Evolutionary conservation across 1,139 yeast species (phyloP).

Genomic region (Wickerhamiella pararugosa): DNA sequence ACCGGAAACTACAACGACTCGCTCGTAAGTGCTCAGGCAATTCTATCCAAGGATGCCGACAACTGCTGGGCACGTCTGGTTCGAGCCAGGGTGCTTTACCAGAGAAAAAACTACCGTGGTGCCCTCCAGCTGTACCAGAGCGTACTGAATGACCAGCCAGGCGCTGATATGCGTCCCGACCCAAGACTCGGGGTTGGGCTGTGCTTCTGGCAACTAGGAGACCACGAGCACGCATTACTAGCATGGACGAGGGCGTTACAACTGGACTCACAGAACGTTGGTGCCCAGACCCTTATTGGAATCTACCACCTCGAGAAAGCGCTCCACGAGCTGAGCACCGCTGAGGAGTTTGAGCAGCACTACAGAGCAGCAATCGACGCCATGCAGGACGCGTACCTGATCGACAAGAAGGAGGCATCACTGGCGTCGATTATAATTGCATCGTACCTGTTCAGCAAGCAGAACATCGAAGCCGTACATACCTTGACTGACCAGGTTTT

Average conservation of each 20-base stretch:
- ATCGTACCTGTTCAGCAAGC: slow-evolving; percentile 45
- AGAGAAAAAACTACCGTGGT: slow-evolving; percentile 52
- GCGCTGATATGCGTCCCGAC: slow-evolving; percentile 52
- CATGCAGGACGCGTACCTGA: slow-evolving; percentile 27
- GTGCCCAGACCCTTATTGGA: slow-evolving; percentile 52
- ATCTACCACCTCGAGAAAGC: slow-evolving; percentile 55
- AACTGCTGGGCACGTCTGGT: slow-evolving; percentile 72
- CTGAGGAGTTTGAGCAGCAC: slow-evolving; percentile 21
- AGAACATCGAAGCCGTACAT: slow-evolving; percentile 42
- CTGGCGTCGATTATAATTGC: slow-evolving; percentile 34
- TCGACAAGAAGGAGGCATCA: slow-evolving; percentile 27
- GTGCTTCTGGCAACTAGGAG: slow-evolving; percentile 82
- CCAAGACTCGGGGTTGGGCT: slow-evolving; percentile 92
- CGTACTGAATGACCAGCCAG: slow-evolving; percentile 59
- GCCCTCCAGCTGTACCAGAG: slow-evolving; percentile 78
- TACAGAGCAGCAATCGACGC: slow-evolving; percentile 25
- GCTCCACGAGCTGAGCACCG: slow-evolving; percentile 26
- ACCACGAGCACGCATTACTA: slow-evolving; percentile 53
- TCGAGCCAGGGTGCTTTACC: slow-evolving; percentile 67
- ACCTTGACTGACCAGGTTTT: slow-evolving; percentile 41
- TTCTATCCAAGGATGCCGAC: slow-evolving; percentile 24
- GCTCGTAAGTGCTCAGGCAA: slow-evolving; percentile 34
- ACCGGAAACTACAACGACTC: slow-evolving; percentile 50
- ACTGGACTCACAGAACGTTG: slow-evolving; percentile 40
- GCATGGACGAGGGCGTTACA: slow-evolving; percentile 78